Evolutionary conservation across 2,329 filamentous ascomycete genomes (phyloP), one percentile per base, ranked within the genome.

Genomic region (Cadophora malorum): DNA sequence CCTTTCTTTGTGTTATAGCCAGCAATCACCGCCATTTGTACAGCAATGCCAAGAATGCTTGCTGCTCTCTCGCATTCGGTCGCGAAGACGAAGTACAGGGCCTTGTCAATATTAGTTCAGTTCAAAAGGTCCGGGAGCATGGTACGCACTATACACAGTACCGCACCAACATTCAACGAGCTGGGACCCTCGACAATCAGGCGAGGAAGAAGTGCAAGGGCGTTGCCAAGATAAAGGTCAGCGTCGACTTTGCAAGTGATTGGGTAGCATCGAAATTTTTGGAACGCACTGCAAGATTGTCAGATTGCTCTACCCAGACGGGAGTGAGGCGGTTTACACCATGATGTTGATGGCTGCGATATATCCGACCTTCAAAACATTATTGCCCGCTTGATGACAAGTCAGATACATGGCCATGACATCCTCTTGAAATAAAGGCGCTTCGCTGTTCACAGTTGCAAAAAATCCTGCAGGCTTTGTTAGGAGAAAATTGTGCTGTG

Each of bases 341-440:
- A 62, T 33, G 23, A 62, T 23, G 38, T 62, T 62, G 41, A 62
- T 35, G 10, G 59, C 59, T 23, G 59, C 59, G n/a, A 62, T 62
- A 23, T 62, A 62, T 12, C 41, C 59, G 25, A 47, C 59, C 33
- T 33, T 33, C 10, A 62, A 41, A 1, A 10, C 23, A 23, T 50
- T 41, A 7, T 28, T 49, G 9, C 59, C 59, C 3, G 23, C 23
- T 35, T 49, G 23, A 28, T 62, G 59, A 33, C 12, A 21, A 4
- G 33, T 49, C 16, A 62, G 25, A 50, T 31, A n/a, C 45, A 21
- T n/a, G 8, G 28, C 38, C 14, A 62, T 33, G 10, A 23, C 16
- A 7, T 62, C 59, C 33, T 50, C 45, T 16, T 62, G 23, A 62
- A 62, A 62, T 16, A 62, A 33, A 33, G 59, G 38, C 3, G 38